Base-by-base conservation (phyloP, 495 filamentous ascomycete species). In the Neurospora terricola region DNA sequence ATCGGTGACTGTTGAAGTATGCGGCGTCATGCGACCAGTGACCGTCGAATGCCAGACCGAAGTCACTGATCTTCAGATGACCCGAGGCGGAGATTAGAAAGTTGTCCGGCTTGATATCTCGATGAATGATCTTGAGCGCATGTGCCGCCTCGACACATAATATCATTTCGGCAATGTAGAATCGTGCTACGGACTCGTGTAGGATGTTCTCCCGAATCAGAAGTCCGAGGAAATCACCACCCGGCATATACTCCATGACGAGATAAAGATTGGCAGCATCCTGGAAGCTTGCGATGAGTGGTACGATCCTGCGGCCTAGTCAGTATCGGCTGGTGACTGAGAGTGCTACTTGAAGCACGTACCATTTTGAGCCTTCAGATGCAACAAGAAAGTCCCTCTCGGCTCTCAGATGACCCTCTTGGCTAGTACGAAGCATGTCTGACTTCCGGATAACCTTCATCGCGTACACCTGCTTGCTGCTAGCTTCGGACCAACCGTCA, bases 361-460 rank as follows among this genome's bases (percentile, higher is more conserved):
- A 87, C 94, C 94, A 97, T 73, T 85, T 86, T 10, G 91, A 96
- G 27, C 88, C 90, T 77, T 93, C 93, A 8, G 93, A 93, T 14
- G 91, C 89, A 48, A 97, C 93, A 3, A 98, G 84, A 74, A 97
- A 96, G 77, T 98, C 95, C 73, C 94, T 87, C 79, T 98, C 95
- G 0, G 94, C 95, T 70, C 93, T 89, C 23, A 98, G 82, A 80
- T 98, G 95, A 11, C 92, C 94, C 83, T 98, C 95, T 81, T 98
- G 95, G 75, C 91, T 90, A 70, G 92, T 93, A 3, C 89, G 89
- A 21, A 98, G 86, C 93, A 97, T 97, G 21, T 92, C 90, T 3
- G 91, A 91, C 81, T 98, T 98, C 42, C 91, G 91, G 73, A 98
- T 97, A 21, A 96, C 92, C 80, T 98, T 98, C 94, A 98, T 97